These are phyloP conservation scores for Lentinus brumalis DNA, from an alignment of 768 basidiomycete genomes.

Conservation along the genomic window DNA sequence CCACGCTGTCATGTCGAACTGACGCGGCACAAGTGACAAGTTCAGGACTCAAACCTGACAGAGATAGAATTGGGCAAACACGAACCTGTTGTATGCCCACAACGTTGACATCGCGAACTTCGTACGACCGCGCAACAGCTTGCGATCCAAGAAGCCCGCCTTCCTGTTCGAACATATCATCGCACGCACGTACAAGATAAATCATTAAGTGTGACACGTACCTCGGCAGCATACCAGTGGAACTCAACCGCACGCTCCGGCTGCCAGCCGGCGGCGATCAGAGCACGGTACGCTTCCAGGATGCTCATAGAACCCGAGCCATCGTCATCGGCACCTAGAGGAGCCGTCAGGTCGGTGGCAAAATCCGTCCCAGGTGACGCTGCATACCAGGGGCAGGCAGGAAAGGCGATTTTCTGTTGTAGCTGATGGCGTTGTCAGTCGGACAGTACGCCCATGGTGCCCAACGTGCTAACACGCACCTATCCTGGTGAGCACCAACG, in stretches of 20 bases:
- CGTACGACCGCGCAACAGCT: slow-evolving; percentile 81
- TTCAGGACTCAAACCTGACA: not conserved
- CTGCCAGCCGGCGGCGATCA: slow-evolving; percentile 67
- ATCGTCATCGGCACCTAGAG: slow-evolving; percentile 68
- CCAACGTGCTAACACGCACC: slow-evolving; percentile 39
- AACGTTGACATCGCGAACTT: slow-evolving; percentile 60
- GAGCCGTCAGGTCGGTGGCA: too few relatives aligned
- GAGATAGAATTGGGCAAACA: not conserved
- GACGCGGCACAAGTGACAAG: slow-evolving; percentile 13
- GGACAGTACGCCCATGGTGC: not conserved
- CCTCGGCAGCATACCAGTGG: slow-evolving; percentile 86
- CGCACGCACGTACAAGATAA: not conserved
- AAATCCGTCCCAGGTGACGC: too few relatives aligned
- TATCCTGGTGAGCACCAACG: slow-evolving; percentile 83
- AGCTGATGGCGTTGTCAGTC: slow-evolving; percentile 28
- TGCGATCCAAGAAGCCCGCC: slow-evolving; percentile 87
- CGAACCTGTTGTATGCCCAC: slow-evolving; percentile 81
- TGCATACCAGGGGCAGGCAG: slow-evolving; percentile 68
- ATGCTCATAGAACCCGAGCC: slow-evolving; percentile 72
- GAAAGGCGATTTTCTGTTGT: slow-evolving; percentile 80
- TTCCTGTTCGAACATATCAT: slow-evolving; percentile 47
- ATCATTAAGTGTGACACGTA: slow-evolving; percentile 29
- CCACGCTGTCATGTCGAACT: slow-evolving; percentile 96
- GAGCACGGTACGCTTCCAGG: slow-evolving; percentile 71
- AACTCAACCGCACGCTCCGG: slow-evolving; percentile 73